Evolutionary conservation across 2,329 filamentous ascomycete genomes (phyloP), one percentile per base, ranked within the genome.

Genomic region (Nigrograna mackinnonii): DNA sequence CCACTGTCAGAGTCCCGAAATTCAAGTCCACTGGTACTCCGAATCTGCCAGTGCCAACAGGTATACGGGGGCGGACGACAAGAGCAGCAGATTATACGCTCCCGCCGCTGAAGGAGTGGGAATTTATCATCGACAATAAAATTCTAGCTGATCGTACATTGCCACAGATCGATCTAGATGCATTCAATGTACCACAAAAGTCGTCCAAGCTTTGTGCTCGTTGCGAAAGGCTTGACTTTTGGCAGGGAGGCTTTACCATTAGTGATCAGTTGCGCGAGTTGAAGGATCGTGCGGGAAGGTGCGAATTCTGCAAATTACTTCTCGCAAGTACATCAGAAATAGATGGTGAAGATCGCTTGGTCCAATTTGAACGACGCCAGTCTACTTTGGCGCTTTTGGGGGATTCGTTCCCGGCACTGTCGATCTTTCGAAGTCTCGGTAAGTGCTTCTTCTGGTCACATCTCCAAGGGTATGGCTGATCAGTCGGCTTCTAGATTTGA

Each of bases 271-370:
- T 33, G n/a, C 5, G 7, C 17, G 16, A 6, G 6, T 20, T 43
- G 13, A 19, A 16, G 16, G 21, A 35, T 12, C 21, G 35, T 7
- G 24, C 36, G 6, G 12, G 17, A 18, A 6, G 21, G 4, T 53
- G 47, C 32, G 24, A 51, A 5, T 22, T 53, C 6, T 53, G 50
- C 34, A 40, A 32, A 20, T 19, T 53, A 22, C 37, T 50, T 16
- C 9, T 40, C n/a, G n/a, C n/a, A n/a, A n/a, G n/a, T n/a, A 20
- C 20, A 22, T 34, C 28, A 12, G 16, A 9, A 21, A 6, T 16
- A 13, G 30, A 22, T 11, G 28, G 3, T 17, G 16, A 33, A 19
- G 38, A 3, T n/a, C 35, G 5, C 7, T 9, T 5, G 26, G 9
- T 20, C 28, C 18, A n/a, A 38, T 22, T 32, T 21, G 35, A 43